Conservation (phyloP, 148 eudicot species). For the Fagopyrum homotropicum region DNA sequence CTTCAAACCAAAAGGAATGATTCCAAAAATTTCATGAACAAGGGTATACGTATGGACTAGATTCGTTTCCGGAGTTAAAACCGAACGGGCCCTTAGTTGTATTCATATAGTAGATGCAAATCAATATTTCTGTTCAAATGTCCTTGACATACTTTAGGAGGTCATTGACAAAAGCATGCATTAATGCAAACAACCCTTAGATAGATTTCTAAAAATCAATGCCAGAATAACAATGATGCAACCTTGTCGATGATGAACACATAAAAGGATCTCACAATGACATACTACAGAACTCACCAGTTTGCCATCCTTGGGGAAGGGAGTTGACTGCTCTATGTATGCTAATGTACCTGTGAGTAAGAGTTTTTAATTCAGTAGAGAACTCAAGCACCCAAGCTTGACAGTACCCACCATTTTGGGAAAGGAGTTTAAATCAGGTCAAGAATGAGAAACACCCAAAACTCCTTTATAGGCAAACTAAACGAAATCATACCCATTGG, state of each 20-base stretch:
- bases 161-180: not conserved
- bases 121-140: too few species aligned
- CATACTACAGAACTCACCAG: constrained; percentile 42
- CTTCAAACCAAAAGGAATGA: too few species aligned
- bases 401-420: not conserved
- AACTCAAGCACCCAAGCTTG: not conserved
- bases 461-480: not conserved
- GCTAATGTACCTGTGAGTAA: constrained; percentile 67
- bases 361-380: constrained; percentile 14
- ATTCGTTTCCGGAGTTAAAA: too few species aligned
- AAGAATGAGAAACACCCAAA: constrained; percentile 1
- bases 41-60: too few species aligned
- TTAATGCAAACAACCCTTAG: not conserved
- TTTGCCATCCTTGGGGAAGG: constrained; percentile 88
- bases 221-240: not conserved
- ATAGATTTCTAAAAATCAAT: not conserved
- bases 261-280: not conserved
- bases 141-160: not conserved
- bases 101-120: too few species aligned
- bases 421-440: too few species aligned
- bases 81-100: too few species aligned
- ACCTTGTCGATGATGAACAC: not conserved
- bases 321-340: constrained; percentile 82
- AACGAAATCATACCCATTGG: constrained; percentile 48
- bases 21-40: too few species aligned